Evolutionary conservation across 2,329 filamentous ascomycete genomes (phyloP), one percentile per base, ranked within the genome.

Genomic region (Stemphylium lycopersici): DNA sequence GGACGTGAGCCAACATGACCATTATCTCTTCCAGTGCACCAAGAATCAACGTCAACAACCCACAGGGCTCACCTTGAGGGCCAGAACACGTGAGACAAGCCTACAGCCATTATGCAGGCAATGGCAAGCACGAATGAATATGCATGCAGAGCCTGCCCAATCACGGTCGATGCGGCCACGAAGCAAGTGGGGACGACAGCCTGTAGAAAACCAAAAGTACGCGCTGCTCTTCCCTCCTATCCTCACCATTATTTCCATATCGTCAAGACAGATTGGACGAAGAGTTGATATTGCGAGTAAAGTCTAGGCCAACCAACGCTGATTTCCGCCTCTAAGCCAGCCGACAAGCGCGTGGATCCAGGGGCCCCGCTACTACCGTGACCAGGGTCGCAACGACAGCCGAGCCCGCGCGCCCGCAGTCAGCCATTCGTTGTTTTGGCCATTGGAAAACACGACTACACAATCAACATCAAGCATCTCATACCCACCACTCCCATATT

Each of bases 401-500:
- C 65, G 62, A 68, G 61, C 61, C 65, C 61, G 60, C 61, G 59
- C 65, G 63, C 65, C 62, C 62, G 60, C 55, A 52, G 58, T 49
- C 46, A 53, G 48, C 62, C 65, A 58, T 52, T 55, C 55, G 66
- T 66, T 72, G 69, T 71, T 73, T 68, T 62, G 66, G 60, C 52
- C 46, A 43, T 41, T 56, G 55, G 58, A 61, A 66, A 69, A 67
- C 65, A 68, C 57, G 49, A 54, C 61, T 52, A 48, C 51, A 46
- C 56, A 61, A 49, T 33, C 62, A 53, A 49, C 63, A 55, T 49
- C 62, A 63, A 56, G 45, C 47, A 60, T 58, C 45, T 38, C 58
- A 44, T 56, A 56, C 29, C 54, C 44, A 44, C 51, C 38, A 34
- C 16, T 26, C 4, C 26, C 20, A 24, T 63, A 69, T 69, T 67